Evolutionary conservation across 768 basidiomycete species (phyloP).

Genomic region (Suillus alpinus): DNA sequence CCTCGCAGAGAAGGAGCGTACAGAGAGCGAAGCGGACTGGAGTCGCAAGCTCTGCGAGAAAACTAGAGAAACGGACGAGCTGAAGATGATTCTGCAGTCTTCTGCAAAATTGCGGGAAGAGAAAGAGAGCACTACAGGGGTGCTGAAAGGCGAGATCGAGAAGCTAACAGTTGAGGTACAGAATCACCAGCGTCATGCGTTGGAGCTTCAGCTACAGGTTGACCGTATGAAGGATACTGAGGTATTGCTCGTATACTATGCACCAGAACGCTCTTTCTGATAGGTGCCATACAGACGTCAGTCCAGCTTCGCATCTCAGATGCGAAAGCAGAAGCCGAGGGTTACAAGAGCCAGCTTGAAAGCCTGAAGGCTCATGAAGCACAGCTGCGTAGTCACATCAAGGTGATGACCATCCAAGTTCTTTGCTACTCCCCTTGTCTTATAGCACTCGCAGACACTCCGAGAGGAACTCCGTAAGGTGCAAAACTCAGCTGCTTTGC

Average conservation of each 20-base stretch:
- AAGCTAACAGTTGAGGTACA: conserved; percentile 47
- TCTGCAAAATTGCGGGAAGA: conserved; percentile 59
- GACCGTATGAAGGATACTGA: conserved; percentile 56
- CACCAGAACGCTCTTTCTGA: conserved; percentile 3
- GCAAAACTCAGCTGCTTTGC: conserved; percentile 85
- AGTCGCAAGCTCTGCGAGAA: conserved; percentile 80
- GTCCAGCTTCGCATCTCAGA: conserved; percentile 49
- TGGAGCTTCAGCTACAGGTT: conserved; percentile 52
- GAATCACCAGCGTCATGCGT: conserved; percentile 48
- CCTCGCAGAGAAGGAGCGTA: conserved; percentile 76
- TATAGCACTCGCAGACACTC: conserved; percentile 55
- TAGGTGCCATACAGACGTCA: conserved; percentile 36
- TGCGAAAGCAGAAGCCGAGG: conserved; percentile 42
- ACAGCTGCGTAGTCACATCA: conserved; percentile 73
- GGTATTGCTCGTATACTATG: conserved; percentile 39
- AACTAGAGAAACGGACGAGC: conserved; percentile 69
- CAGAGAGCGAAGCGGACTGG: conserved; percentile 88
- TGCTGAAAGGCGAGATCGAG: conserved; percentile 54
- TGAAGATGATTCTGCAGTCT: conserved; percentile 57
- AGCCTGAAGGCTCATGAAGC: conserved; percentile 69
- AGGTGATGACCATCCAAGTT: conserved; percentile 44
- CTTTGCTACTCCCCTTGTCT: conserved; percentile 4
- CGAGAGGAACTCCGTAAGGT: conserved; percentile 95
- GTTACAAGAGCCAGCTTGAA: conserved; percentile 66
- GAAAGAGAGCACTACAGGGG: conserved; percentile 48